These are phyloP conservation scores for Rhododendron simsii DNA, from an alignment of 148 eudicot genomes.

Conservation along the genomic window DNA sequence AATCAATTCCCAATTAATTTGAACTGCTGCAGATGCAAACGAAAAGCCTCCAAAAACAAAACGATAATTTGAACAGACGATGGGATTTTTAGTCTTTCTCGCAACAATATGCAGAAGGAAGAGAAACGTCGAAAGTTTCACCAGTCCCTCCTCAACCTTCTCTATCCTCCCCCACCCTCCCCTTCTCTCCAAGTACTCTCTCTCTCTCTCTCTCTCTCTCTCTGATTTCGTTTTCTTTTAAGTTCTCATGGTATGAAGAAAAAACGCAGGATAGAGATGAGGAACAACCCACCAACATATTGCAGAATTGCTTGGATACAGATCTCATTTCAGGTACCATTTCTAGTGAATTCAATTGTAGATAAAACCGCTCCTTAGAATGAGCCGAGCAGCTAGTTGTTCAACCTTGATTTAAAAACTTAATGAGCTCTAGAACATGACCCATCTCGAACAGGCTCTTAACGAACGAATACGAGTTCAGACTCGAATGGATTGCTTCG, in stretches of 20 bases:
- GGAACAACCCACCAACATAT: not conserved
- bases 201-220: slow-evolving; percentile 9
- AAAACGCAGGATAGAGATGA: slow-evolving; percentile 9
- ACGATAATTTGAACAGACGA: not conserved
- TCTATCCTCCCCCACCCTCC: slow-evolving; percentile 42
- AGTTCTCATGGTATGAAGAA: not conserved
- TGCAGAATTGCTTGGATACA: not conserved
- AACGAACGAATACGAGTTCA: not conserved
- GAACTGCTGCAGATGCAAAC: too few species aligned
- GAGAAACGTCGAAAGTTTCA: slow-evolving; percentile 43
- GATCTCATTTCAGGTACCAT: slow-evolving; percentile 27
- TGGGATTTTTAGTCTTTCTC: not conserved
- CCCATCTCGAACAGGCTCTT: not conserved
- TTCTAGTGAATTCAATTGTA: not conserved
- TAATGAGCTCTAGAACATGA: not conserved
- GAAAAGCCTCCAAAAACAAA: too few species aligned
- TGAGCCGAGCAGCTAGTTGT: not conserved
- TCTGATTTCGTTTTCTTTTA: not conserved
- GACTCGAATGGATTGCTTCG: not conserved
- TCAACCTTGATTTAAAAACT: not conserved
- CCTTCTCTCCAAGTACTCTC: slow-evolving; percentile 18
- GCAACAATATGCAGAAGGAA: slow-evolving; percentile 27
- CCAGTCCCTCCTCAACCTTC: slow-evolving; percentile 41
- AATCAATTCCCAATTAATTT: too few species aligned
- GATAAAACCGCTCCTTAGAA: not conserved